Conservation (phyloP, 192 early-diverging fungal species). For the Coemansia erecta region DNA sequence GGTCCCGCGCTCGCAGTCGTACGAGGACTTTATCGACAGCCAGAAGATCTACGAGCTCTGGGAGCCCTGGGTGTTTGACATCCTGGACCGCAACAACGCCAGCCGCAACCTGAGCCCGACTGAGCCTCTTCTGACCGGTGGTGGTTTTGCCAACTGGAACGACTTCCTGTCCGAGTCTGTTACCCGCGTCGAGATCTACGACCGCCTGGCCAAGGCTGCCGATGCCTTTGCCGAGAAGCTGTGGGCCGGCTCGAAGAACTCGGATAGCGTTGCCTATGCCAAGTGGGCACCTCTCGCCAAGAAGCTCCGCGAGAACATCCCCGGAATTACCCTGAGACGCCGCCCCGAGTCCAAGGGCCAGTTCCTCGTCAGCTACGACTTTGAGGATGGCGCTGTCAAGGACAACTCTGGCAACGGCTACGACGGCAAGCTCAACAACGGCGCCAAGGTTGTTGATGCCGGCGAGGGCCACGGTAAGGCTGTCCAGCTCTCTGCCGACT, state of each 20-base stretch:
- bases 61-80: slow-evolving; percentile 46
- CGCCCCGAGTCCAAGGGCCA: slow-evolving; percentile 36
- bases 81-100: slow-evolving; percentile 36
- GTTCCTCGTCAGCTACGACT: slow-evolving; percentile 41
- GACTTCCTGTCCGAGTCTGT: slow-evolving; percentile 48
- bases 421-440: slow-evolving; percentile 45
- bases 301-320: slow-evolving; percentile 53
- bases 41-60: slow-evolving; percentile 48
- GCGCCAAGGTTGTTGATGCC: slow-evolving; percentile 34
- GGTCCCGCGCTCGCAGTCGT: slow-evolving; percentile 45
- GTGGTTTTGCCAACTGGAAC: slow-evolving; percentile 49
- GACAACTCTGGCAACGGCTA: slow-evolving; percentile 45
- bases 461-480: slow-evolving; percentile 43
- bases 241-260: slow-evolving; percentile 46
- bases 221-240: slow-evolving; percentile 48
- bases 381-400: slow-evolving; percentile 36
- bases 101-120: slow-evolving; percentile 36
- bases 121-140: slow-evolving; percentile 40
- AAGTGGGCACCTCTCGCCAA: slow-evolving; percentile 43
- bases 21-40: slow-evolving; percentile 30
- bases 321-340: slow-evolving; percentile 35
- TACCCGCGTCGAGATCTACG: slow-evolving; percentile 48
- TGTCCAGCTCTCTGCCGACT: slow-evolving; percentile 27
- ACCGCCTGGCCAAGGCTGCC: slow-evolving; percentile 38
- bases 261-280: slow-evolving; percentile 31